Base-by-base conservation (phyloP, 2,329 filamentous ascomycete species). In the Fusarium praegraminearum region DNA sequence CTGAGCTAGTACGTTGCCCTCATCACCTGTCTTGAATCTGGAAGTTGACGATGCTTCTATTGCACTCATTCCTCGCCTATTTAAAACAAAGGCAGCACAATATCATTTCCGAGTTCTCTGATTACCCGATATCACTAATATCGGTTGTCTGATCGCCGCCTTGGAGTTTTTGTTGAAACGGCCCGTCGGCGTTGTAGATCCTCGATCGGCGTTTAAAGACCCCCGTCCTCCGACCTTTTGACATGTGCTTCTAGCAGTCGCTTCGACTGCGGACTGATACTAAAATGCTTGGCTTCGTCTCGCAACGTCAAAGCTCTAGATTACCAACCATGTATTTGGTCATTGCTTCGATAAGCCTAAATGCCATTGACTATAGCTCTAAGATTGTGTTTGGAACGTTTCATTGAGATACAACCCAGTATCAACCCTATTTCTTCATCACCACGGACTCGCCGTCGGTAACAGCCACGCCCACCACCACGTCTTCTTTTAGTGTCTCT, bases 181-280 rank as follows among this genome's bases (percentile, higher is more conserved):
- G 35, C 18, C 47, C 9, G 13, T 52, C 49, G 49, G 49, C 49
- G 49, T 51, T 52, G 49, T 41, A 22, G 49, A 52, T 41, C 35
- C 22, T 22, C 18, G n/a, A 41, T 3, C 49, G 49, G 49, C 40
- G 49, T 52, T 52, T 52, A 52, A 40, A 52, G n/a, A 52, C 24
- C 35, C 35, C 49, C 35, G 49, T 5, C 36, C 49, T 52, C 49
- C 49, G 49, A 52, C 40, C 35, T 52, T 46, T 28, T 52, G 35
- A 41, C 49, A 51, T 51, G 49, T 51, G 49, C 49, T 28, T 28
- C 6, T 28, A 28, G 36, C 18, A 22, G n/a, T 79, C 73, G 18
- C 9, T 52, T 52, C 30, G 11, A 15, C 15, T 41, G 26, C n/a
- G n/a, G 5, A 26, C 18, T n/a, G n/a, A 13, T 30, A 11, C n/a